These are phyloP conservation scores for Penicillium sp. DNA, from an alignment of 2,329 filamentous ascomycete species.

Conservation along the genomic window DNA sequence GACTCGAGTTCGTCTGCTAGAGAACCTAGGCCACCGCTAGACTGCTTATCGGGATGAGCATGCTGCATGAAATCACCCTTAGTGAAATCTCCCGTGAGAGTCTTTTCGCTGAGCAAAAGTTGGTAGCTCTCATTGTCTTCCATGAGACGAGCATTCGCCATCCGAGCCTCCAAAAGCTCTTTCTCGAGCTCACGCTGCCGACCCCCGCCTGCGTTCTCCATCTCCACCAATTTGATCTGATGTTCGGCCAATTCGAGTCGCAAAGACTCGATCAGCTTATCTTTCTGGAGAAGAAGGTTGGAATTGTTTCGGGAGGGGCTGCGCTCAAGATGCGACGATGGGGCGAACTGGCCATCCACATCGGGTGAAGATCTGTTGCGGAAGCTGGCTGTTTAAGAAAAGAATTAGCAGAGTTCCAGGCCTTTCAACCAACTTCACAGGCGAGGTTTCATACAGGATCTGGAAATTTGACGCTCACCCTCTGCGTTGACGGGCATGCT, in stretches of 20 bases:
- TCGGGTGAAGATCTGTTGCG: conserved; percentile 63
- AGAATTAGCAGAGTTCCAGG: conserved; percentile 27
- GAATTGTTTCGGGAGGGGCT: conserved; percentile 90
- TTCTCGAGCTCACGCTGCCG: conserved; percentile 89
- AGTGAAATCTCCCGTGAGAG: conserved; percentile 89
- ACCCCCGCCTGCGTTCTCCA: conserved; percentile 90
- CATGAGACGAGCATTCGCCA: conserved; percentile 95
- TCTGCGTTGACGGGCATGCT: conserved; percentile 61
- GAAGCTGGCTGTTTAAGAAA: conserved; percentile 46
- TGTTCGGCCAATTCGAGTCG: conserved; percentile 91
- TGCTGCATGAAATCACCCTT: conserved; percentile 78
- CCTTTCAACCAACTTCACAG: neutral
- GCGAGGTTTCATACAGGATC: conserved; percentile 54
- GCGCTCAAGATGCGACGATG: conserved; percentile 80
- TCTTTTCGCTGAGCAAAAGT: conserved; percentile 90
- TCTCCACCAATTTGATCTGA: conserved; percentile 92
- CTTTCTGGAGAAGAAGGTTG: conserved; percentile 90
- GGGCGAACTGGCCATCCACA: conserved; percentile 84
- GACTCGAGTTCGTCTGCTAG: conserved; percentile 90
- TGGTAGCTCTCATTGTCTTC: conserved; percentile 99
- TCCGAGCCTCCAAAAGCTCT: conserved; percentile 85
- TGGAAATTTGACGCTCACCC: conserved; percentile 57
- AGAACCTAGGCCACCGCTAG: conserved; percentile 55
- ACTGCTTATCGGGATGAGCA: conserved; percentile 52
- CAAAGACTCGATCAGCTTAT: conserved; percentile 92